Base-by-base conservation (phyloP, 1,284 basidiomycete genomes). In the Austroboletus niveus region DNA sequence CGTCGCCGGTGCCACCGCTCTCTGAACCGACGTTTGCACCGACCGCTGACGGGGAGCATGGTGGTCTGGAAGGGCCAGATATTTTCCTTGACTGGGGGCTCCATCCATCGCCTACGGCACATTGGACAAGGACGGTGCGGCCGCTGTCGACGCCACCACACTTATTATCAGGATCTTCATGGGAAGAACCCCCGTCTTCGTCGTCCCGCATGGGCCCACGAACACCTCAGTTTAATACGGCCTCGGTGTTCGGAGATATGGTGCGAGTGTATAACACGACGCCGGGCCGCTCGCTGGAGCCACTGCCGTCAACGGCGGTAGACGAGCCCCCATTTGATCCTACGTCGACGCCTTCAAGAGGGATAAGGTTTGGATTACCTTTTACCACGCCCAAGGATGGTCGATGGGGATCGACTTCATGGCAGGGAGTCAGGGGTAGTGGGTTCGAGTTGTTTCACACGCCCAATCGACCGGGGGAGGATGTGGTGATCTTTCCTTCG, bases 341-440 rank as follows among this genome's bases (percentile, higher is more conserved):
- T 8, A 81, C 81, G 17, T 85, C 85, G 20, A 89, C 86, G 6
- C 86, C 86, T 2, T 87, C 86, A 20, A 74, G 86, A 45, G 85
- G 86, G 5, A 80, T 86, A 57, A 78, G 72, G 59, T 79, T 87
- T 55, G 74, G 75, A 29, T 72, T 69, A 7, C 69, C 76, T 5
- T 83, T 84, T 55, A 72, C 76, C 31, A 85, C 84, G 15, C 85
- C 85, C 12, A 86, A 83, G 62, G 73, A 72, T 42, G 73, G 68
- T 34, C 57, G 70, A 36, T 79, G 78, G 78, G 64, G 73, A 3
- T 47, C 50, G 24, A 39, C 51, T 32, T 36, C 49, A 3, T 63
- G 55, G 54, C 62, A 52, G 5, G 63, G 60, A 40, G 51, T 47
- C 49, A 63, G 63, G 52, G 62, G 66, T 29, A 68, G 73, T 35